These are phyloP conservation scores for Lactarius psammicola DNA, from an alignment of 768 basidiomycete species.

Conservation along the genomic window DNA sequence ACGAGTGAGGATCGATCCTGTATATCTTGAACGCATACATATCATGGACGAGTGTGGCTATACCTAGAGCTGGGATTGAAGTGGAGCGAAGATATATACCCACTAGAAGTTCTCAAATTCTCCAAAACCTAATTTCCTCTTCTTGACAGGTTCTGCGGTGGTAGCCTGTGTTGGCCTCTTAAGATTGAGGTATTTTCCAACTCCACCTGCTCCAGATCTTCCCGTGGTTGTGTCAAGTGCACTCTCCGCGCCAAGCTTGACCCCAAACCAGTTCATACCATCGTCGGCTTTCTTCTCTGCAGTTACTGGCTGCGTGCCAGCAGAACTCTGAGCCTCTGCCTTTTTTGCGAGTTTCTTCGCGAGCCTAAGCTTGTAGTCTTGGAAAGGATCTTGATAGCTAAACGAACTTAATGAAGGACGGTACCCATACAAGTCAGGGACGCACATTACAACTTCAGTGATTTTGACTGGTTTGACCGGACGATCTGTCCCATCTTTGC, in stretches of 20 bases:
- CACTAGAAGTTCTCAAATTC: slow-evolving; percentile 78
- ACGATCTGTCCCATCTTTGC: slow-evolving; percentile 82
- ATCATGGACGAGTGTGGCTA: slow-evolving; percentile 22
- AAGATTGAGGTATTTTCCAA: slow-evolving; percentile 78
- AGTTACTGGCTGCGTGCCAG: slow-evolving; percentile 28
- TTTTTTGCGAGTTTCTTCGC: slow-evolving; percentile 71
- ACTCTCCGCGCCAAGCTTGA: slow-evolving; percentile 62
- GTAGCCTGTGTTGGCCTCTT: slow-evolving; percentile 30
- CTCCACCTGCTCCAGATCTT: slow-evolving; percentile 44
- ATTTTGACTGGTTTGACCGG: slow-evolving; percentile 85
- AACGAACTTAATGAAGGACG: neutral
- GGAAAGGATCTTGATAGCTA: slow-evolving; percentile 93
- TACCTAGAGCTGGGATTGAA: slow-evolving; percentile 6
- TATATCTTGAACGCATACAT: slow-evolving; percentile 20
- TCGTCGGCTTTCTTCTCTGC: slow-evolving; percentile 61
- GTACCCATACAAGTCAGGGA: slow-evolving; percentile 19
- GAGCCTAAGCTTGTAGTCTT: slow-evolving; percentile 83
- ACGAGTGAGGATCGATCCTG: neutral
- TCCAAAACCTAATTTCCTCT: slow-evolving; percentile 86
- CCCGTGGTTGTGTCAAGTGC: slow-evolving; percentile 31
- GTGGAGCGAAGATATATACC: neutral
- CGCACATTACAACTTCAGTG: slow-evolving; percentile 82
- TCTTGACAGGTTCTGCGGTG: slow-evolving; percentile 65
- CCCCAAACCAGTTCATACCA: slow-evolving; percentile 84
- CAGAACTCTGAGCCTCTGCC: slow-evolving; percentile 43